Base-by-base conservation (phyloP, 2,329 filamentous ascomycete genomes). In the Diplocarpon rosae region DNA sequence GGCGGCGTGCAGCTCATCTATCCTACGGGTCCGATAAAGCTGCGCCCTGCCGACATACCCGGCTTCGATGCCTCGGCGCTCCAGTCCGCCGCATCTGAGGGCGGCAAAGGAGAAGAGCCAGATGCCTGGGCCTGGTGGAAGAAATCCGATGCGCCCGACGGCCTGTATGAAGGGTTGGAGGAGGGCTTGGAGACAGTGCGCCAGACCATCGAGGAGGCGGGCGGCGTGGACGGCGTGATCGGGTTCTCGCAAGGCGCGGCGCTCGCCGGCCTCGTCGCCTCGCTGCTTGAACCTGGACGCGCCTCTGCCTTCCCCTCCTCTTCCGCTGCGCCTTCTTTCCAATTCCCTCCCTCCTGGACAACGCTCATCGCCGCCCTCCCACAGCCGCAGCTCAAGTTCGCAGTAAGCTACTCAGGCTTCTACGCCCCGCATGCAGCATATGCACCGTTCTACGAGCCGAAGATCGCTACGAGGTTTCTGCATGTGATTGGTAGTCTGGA, bases 71-170 rank as follows among this genome's bases (percentile, higher is more conserved):
- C 48, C 5, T 35, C 36, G 2, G 34, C 45, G 8, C 56, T 68
- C 35, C 63, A 67, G 2, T 62, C 62, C 1, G 66, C 65, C 10
- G 59, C 48, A 16, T 59, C 58, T 1, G 66, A 66, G 2, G 63
- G 65, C 4, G 65, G 69, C 3, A 69, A 73, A 34, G 10, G n/a
- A 34, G 69, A 76, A 16, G 64, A 70, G 37, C 66, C 73, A 15
- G 85, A 92, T 57, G 74, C 78, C 3, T 95, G 80, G 72, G 85
- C 77, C 11, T 96, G 90, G 90, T 95, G 86, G 73, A 76, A 75
- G 42, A 76, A 75, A 42, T 76, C 73, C 29, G 73, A 86, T 55
- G 79, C 81, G 33, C 73, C 76, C 10, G 71, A 73, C 1, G 71
- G 69, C 1, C 64, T 73, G 17, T 95, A 94, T 63, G 69, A 73